Evolutionary conservation across 768 basidiomycete genomes (phyloP).

Genomic region (Lanmaoa rubissima): DNA sequence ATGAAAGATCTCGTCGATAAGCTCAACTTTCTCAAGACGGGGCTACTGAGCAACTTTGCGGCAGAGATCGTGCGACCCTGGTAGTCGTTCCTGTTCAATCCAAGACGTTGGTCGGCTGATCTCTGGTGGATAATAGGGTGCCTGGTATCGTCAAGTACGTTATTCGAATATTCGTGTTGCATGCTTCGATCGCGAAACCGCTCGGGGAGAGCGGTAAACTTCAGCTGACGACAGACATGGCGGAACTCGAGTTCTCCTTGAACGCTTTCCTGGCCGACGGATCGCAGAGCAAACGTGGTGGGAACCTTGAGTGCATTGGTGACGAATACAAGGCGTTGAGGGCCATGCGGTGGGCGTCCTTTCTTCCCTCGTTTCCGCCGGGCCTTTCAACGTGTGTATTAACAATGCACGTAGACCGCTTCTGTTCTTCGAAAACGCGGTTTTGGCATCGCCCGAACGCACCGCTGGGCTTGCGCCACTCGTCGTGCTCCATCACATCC

Average conservation of each 20-base stretch:
- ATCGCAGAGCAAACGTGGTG: constrained; percentile 55
- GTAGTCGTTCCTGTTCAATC: constrained; percentile 38
- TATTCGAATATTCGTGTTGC: constrained; percentile 84
- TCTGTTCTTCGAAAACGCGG: constrained; percentile 80
- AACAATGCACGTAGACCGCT: constrained; percentile 55
- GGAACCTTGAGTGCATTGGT: constrained; percentile 71
- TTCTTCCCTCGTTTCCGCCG: not conserved
- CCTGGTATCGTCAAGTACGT: constrained; percentile 71
- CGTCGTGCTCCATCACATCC: constrained; percentile 87
- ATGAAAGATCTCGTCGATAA: constrained; percentile 84
- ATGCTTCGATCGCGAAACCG: constrained; percentile 90
- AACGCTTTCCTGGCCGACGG: constrained; percentile 71
- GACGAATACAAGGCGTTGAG: constrained; percentile 85
- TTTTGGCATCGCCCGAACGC: constrained; percentile 60
- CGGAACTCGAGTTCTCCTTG: constrained; percentile 90
- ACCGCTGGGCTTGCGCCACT: constrained; percentile 83
- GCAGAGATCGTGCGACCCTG: constrained; percentile 74
- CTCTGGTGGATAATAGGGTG: constrained; percentile 41
- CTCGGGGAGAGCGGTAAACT: constrained; percentile 92
- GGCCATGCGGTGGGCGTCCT: constrained; percentile 69
- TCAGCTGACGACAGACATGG: constrained; percentile 94
- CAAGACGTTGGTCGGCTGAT: not conserved
- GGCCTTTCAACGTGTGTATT: not conserved
- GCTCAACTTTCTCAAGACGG: constrained; percentile 73
- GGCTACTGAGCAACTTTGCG: constrained; percentile 73